Conservation (phyloP, 2,329 filamentous ascomycete species). For the Colletotrichum somersetense region DNA sequence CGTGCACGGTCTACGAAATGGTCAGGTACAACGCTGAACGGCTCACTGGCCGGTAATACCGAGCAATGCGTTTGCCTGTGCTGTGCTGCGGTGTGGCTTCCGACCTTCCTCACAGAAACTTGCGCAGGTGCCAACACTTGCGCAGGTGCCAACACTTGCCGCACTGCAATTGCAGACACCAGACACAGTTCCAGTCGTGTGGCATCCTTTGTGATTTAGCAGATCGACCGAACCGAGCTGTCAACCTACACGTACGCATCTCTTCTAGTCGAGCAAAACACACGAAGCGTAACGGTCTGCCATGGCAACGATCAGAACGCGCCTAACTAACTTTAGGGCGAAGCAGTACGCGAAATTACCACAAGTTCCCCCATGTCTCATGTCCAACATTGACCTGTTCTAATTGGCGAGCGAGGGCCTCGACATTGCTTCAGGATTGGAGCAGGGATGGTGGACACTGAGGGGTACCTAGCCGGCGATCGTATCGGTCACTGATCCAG, state of each 20-base stretch:
- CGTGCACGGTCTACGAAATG: constrained; percentile 4
- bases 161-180: constrained; percentile 13
- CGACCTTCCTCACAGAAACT: constrained; percentile 2
- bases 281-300: constrained; percentile 11
- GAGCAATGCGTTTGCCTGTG: neutral
- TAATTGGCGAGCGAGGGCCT: constrained; percentile 36
- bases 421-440: constrained; percentile 14
- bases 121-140: constrained; percentile 28
- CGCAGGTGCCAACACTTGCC: constrained; percentile 21
- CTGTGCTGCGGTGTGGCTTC: neutral
- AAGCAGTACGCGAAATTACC: constrained; percentile 36
- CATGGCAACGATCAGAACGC: constrained; percentile 27
- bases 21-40: neutral
- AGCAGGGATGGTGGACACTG: constrained; percentile 14
- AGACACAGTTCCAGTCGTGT: constrained; percentile 1
- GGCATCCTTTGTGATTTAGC: neutral
- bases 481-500: constrained; percentile 6
- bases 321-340: constrained; percentile 26
- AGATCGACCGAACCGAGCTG: neutral
- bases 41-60: constrained; percentile 1
- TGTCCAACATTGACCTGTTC: neutral
- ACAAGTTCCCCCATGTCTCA: constrained; percentile 32
- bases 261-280: neutral
- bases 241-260: constrained; percentile 1
- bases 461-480: neutral